Percentiles rank a stretch among this genome's conserved stretches.
These are phyloP conservation scores for Colletotrichum kahawae DNA, from an alignment of 2,329 filamentous ascomycete species.

Conservation along the genomic window DNA sequence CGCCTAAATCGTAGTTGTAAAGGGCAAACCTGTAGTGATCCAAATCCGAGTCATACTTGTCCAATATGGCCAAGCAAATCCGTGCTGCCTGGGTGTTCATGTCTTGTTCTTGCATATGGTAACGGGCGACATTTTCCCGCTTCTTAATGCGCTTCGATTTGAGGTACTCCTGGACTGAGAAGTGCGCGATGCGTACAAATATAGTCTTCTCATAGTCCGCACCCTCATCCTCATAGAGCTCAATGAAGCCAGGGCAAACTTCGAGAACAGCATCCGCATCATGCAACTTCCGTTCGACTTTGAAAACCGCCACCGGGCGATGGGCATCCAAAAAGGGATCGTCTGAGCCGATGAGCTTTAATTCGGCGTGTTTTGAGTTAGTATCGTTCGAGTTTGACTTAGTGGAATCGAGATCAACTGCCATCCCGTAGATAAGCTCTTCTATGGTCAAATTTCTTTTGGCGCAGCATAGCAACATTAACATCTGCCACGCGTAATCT, in stretches of 20 bases:
- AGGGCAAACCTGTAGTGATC: too few relatives aligned
- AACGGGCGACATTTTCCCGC: background rate
- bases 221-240: too few relatives aligned
- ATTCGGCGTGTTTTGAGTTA: fast-evolving
- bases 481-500: background rate
- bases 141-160: background rate
- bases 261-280: background rate
- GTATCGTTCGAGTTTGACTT: fast-evolving
- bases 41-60: background rate
- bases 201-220: too few relatives aligned
- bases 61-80: background rate
- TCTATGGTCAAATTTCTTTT: background rate
- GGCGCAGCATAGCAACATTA: background rate
- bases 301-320: fast-evolving
- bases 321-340: background rate
- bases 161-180: background rate
- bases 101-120: background rate
- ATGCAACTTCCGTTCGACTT: background rate
- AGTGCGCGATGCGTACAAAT: too few relatives aligned
- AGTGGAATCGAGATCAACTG: background rate
- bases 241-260: background rate
- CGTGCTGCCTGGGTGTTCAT: background rate
- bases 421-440: background rate
- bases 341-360: fast-evolving
- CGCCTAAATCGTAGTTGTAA: too few relatives aligned